phyloP scores from a whole-genome alignment of 805 yeast species.

The Henningerozyma blattae region DNA sequence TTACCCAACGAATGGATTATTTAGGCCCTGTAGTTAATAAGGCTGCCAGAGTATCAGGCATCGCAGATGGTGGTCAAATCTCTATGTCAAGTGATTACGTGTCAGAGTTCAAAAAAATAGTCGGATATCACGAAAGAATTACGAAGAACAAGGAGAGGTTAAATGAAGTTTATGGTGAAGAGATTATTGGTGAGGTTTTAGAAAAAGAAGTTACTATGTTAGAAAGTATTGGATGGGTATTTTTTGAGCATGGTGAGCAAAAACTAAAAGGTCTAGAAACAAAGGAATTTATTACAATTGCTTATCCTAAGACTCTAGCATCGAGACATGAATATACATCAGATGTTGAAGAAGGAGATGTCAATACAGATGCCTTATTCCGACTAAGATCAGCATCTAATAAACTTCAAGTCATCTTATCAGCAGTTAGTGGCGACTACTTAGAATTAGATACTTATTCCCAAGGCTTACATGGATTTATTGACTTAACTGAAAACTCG shows the following conservation, averaged over 20 bases:
- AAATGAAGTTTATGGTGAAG: conserved; percentile 34
- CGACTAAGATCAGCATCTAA: conserved; percentile 43
- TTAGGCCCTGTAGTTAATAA: conserved; percentile 98
- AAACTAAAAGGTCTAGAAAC: conserved; percentile 91
- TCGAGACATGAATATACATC: conserved; percentile 42
- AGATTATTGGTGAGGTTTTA: conserved; percentile 39
- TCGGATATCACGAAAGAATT: conserved; percentile 27
- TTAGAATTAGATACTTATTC: conserved; percentile 7
- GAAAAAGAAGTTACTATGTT: conserved; percentile 55
- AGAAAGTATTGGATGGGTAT: conserved; percentile 56
- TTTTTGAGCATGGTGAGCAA: conserved; percentile 67
- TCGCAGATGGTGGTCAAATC: conserved; percentile 98
- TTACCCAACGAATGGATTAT: conserved; percentile 95
- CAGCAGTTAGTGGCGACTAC: conserved; percentile 35
- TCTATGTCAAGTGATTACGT: conserved; percentile 75
- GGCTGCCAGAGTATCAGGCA: conserved; percentile 84
- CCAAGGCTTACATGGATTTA: background rate
- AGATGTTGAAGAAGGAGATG: conserved; percentile 14
- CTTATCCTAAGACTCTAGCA: conserved; percentile 55
- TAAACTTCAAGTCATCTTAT: conserved; percentile 46
- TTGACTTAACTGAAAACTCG: conserved; percentile 15
- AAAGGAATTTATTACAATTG: conserved; percentile 73
- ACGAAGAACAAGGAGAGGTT: conserved; percentile 17
- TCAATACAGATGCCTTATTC: conserved; percentile 31
- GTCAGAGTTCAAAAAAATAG: conserved; percentile 52